Base-by-base conservation (phyloP, 2,329 filamentous ascomycete species). In the Tolypocladium nubicola region DNA sequence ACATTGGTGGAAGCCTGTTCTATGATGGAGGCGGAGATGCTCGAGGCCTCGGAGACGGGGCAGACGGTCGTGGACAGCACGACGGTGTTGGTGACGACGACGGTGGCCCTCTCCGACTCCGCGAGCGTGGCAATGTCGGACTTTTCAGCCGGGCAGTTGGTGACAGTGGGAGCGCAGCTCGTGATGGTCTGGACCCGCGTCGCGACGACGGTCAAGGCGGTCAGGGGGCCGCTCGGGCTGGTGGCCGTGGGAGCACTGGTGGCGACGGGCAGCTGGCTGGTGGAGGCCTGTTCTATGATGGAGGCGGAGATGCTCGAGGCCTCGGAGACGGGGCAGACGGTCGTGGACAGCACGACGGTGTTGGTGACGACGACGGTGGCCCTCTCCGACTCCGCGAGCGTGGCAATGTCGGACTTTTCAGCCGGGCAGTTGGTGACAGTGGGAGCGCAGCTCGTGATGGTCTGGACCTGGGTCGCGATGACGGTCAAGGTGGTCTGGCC, bases 111-210 rank as follows among this genome's bases (percentile, higher is more conserved):
- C 61, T 73, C 68, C 16, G 66, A 63, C 61, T 70, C 68, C 58
- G 73, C 71, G 52, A 75, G 65, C 59, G 66, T 63, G 55, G 68
- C 68, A 55, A 71, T 64, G 55, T 63, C 70, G 26, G 69, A 66
- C 60, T 67, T 52, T 58, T 65, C 56, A 57, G 54, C 69, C 57
- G 74, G 74, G 71, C 82, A 85, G 81, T 83, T 73, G 70, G 80
- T 82, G 67, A 82, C 76, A 57, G 77, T 79, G 57, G 81, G 73
- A 61, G 74, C 79, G 68, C 81, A 84, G 58, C 79, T 82, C 64
- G 76, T 83, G 71, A 84, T 74, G 69, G 81, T 84, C 60, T 79
- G 72, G 62, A 81, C 71, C 67, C 80, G 71, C 58, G 80, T 83
- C 67, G 76, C 71, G 73, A 78, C 75, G 72, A 83, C 74, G 62